Conservation (phyloP, 306 rosid genomes). For the Geum urbanum region DNA sequence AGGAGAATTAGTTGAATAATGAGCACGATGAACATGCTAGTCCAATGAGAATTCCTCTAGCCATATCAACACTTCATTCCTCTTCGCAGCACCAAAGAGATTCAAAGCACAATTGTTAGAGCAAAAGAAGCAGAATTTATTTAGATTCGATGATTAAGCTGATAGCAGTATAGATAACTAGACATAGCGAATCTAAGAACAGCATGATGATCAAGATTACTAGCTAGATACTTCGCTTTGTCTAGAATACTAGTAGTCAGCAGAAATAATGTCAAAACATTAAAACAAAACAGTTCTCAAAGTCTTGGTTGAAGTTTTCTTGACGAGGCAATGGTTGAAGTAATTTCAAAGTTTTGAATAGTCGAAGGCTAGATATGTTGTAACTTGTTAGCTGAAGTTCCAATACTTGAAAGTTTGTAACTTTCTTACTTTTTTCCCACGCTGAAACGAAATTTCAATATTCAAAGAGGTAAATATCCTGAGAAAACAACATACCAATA, state of each 20-base stretch:
- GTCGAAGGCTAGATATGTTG: neutral
- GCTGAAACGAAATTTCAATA: neutral
- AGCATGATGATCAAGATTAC: neutral
- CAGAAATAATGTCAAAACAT: neutral
- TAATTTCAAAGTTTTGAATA: neutral
- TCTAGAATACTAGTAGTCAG: neutral
- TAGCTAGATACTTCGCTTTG: neutral
- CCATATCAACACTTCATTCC: conserved; percentile 91
- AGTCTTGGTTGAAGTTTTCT: neutral
- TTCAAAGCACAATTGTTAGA: neutral
- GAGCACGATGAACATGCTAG: conserved; percentile 20
- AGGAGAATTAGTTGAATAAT: conserved; percentile 2
- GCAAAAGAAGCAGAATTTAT: neutral
- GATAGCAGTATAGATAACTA: neutral
- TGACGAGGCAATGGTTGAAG: neutral
- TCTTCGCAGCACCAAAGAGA: conserved; percentile 37
- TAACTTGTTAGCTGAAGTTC: neutral
- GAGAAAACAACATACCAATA: conserved; percentile 49
- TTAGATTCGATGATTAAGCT: too few relatives aligned
- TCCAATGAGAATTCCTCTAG: conserved; percentile 73
- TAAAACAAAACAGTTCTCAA: neutral
- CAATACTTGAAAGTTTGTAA: neutral
- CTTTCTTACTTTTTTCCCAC: neutral
- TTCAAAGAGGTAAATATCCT: neutral
- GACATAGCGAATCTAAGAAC: neutral